phyloP scores from a whole-genome alignment of 2,329 filamentous ascomycete genomes.

The Trichoderma aggressivum region DNA sequence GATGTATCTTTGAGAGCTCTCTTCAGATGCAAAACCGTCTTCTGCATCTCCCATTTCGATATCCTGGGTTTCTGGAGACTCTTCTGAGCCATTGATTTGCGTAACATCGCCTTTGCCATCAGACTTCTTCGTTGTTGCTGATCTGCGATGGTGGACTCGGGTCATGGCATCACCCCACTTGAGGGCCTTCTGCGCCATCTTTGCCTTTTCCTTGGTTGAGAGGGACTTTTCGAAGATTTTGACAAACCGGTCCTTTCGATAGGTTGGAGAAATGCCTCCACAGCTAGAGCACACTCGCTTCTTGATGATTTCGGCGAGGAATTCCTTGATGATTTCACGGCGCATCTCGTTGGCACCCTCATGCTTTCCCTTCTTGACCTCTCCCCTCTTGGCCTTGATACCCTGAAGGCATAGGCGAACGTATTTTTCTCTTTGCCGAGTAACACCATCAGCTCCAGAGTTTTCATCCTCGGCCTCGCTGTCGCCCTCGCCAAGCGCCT shows the following conservation, averaged over 20 bases:
- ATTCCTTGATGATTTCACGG: slow-evolving; percentile 73
- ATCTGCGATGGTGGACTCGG: slow-evolving; percentile 30
- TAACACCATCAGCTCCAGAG: slow-evolving; percentile 48
- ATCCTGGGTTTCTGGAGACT: slow-evolving; percentile 39
- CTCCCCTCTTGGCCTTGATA: slow-evolving; percentile 48
- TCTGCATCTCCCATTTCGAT: slow-evolving; percentile 33
- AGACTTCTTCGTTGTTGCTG: slow-evolving; percentile 43
- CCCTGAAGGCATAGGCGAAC: slow-evolving; percentile 68
- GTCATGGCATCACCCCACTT: slow-evolving; percentile 69
- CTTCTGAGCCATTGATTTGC: slow-evolving; percentile 43
- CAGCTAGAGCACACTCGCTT: slow-evolving; percentile 66
- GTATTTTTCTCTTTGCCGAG: slow-evolving; percentile 58
- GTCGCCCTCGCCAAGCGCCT: slow-evolving; percentile 42
- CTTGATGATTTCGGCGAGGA: slow-evolving; percentile 69
- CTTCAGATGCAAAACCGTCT: neutral
- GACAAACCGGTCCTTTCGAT: slow-evolving; percentile 83
- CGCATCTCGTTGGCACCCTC: slow-evolving; percentile 78
- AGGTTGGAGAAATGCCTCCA: slow-evolving; percentile 71
- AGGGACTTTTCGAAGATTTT: slow-evolving; percentile 91
- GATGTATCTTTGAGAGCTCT: slow-evolving; percentile 65
- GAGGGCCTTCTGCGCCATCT: slow-evolving; percentile 69
- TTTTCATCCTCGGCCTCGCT: slow-evolving; percentile 64
- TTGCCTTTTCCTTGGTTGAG: slow-evolving; percentile 67
- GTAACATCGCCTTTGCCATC: slow-evolving; percentile 64
- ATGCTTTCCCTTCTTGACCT: slow-evolving; percentile 65